Conservation (phyloP, 2,329 filamentous ascomycete species). For the Diaporthe citriasiana region DNA sequence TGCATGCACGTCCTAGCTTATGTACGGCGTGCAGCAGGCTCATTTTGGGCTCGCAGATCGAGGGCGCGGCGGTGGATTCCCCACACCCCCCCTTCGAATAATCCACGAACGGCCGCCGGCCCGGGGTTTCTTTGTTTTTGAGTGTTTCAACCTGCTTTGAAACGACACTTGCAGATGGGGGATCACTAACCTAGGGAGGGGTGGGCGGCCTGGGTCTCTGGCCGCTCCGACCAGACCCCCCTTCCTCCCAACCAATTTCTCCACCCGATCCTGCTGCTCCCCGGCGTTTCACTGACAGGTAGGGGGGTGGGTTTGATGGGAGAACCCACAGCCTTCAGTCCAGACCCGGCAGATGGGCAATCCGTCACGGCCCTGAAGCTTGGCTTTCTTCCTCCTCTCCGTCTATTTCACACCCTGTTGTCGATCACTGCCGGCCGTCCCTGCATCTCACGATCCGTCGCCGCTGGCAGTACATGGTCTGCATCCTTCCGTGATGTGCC, state of each 20-base stretch:
- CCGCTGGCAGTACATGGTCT: not conserved
- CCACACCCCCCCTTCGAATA: slow-evolving; percentile 15
- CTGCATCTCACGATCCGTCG: slow-evolving; percentile 14
- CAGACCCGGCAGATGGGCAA: slow-evolving; percentile 22
- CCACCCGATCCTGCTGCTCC: slow-evolving; percentile 11
- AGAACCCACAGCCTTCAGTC: not conserved
- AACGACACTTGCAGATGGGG: slow-evolving; percentile 31
- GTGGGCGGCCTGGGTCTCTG: not conserved
- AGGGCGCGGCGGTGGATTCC: not conserved
- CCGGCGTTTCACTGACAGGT: not conserved
- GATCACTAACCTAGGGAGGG: not conserved
- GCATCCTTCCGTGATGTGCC: slow-evolving; percentile 1
- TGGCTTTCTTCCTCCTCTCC: not conserved
- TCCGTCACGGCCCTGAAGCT: not conserved
- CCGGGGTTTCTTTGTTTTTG: slow-evolving; percentile 20
- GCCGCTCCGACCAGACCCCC: not conserved
- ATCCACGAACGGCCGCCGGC: slow-evolving; percentile 17
- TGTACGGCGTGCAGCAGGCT: not conserved
- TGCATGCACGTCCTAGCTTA: not conserved
- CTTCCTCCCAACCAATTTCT: not conserved
- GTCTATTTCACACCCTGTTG: not conserved
- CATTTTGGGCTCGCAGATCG: slow-evolving; percentile 24
- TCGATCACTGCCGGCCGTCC: slow-evolving; percentile 22
- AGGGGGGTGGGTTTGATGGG: not conserved
- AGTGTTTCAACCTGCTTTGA: slow-evolving; percentile 21